These are phyloP conservation scores for Davidsoniella australis DNA, from an alignment of 2,329 filamentous ascomycete genomes.

Conservation along the genomic window DNA sequence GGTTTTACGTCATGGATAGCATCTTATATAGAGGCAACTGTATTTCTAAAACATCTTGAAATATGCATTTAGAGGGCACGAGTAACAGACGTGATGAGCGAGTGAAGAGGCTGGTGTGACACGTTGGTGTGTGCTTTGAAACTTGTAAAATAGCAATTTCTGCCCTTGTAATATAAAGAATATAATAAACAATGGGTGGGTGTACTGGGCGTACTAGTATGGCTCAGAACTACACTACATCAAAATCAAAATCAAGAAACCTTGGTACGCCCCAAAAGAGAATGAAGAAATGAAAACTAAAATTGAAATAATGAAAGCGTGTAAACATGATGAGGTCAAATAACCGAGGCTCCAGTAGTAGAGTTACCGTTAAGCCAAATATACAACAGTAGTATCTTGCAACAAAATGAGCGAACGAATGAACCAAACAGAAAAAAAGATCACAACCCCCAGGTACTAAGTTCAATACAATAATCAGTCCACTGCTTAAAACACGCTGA, in stretches of 20 bases:
- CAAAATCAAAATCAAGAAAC: background rate
- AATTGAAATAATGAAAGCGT: background rate
- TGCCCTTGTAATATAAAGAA: slow-evolving; percentile 11
- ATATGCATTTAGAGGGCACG: background rate
- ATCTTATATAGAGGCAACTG: slow-evolving; percentile 9
- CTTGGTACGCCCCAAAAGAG: slow-evolving; percentile 1
- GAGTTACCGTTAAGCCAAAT: background rate
- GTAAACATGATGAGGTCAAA: slow-evolving; percentile 3
- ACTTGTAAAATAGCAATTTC: slow-evolving; percentile 9
- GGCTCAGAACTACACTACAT: slow-evolving; percentile 3
- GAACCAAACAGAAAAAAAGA: slow-evolving; percentile 2
- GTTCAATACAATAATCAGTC: background rate
- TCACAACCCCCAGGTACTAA: background rate
- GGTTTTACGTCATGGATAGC: background rate
- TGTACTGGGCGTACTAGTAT: background rate
- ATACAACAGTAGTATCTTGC: background rate
- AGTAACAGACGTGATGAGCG: background rate
- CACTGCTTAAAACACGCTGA: slow-evolving; percentile 65
- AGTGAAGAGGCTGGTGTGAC: background rate
- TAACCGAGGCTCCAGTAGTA: background rate
- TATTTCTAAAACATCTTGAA: slow-evolving; percentile 11
- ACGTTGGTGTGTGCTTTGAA: background rate
- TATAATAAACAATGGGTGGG: slow-evolving; percentile 9
- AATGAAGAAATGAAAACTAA: background rate
- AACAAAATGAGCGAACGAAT: slow-evolving; percentile 1